These are phyloP conservation scores for Crithidia bombi DNA, from an alignment of 208 protist species.

Conservation along the genomic window DNA sequence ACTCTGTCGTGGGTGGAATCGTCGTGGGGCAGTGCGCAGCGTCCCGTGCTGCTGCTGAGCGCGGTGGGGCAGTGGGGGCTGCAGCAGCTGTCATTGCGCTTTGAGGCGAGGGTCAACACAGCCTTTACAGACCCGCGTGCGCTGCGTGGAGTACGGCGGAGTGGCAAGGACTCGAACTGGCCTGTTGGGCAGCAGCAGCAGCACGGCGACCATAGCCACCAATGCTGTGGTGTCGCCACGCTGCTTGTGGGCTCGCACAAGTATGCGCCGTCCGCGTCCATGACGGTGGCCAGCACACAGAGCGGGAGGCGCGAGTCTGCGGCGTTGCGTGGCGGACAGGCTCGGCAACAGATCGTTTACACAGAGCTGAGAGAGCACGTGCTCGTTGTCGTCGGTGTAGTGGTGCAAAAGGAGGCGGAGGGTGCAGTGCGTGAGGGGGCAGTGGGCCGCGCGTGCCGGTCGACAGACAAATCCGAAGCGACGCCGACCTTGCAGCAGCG, in stretches of 20 bases:
- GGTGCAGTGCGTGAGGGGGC: not conserved
- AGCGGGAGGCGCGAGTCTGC: not conserved
- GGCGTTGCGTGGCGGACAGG: not conserved
- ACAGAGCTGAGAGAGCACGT: slow-evolving; percentile 35
- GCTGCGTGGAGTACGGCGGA: slow-evolving; percentile 25
- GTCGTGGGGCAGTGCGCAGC: slow-evolving; percentile 41
- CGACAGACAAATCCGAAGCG: not conserved
- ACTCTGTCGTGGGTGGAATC: slow-evolving; percentile 38
- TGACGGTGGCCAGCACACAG: not conserved
- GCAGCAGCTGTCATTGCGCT: slow-evolving; percentile 58
- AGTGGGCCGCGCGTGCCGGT: not conserved
- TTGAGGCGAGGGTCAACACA: slow-evolving; percentile 52
- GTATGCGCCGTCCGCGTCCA: slow-evolving; percentile 15
- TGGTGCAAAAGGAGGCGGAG: not conserved
- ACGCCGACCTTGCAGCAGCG: too few species aligned
- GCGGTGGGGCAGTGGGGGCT: slow-evolving; percentile 55
- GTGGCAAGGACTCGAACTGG: not conserved
- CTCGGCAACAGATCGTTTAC: slow-evolving; percentile 5
- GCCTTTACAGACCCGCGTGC: slow-evolving; percentile 10
- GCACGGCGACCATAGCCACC: too few species aligned
- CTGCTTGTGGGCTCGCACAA: slow-evolving; percentile 23
- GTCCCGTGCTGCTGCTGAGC: slow-evolving; percentile 51
- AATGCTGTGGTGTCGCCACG: slow-evolving; percentile 18
- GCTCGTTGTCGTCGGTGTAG: slow-evolving; percentile 32
- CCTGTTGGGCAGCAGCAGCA: too few species aligned